These are phyloP conservation scores for Serendipita sp. DNA, from an alignment of 768 basidiomycete genomes.

Conservation along the genomic window DNA sequence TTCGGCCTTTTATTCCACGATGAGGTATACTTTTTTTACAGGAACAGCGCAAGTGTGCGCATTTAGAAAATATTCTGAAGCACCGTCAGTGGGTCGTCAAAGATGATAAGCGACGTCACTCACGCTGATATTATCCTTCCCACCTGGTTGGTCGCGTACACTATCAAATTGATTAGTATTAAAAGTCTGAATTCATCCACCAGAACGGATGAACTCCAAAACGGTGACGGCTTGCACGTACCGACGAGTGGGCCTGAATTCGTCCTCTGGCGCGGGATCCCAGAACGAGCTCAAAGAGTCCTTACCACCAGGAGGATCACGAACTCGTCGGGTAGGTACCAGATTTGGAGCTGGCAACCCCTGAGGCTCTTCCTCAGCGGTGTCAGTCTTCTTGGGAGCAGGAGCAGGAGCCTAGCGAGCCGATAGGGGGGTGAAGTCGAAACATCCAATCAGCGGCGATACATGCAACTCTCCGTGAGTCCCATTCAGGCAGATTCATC, in stretches of 20 bases:
- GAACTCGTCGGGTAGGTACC: conserved; percentile 38
- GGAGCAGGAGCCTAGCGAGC: background rate
- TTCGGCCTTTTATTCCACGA: too few species aligned
- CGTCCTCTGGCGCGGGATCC: background rate
- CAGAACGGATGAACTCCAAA: background rate
- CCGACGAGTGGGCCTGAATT: conserved; percentile 5
- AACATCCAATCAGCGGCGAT: too few species aligned
- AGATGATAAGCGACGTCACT: background rate
- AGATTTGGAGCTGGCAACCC: background rate
- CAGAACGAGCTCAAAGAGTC: conserved; percentile 2
- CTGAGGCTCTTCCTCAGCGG: background rate
- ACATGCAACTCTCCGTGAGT: background rate
- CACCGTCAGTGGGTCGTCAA: too few species aligned
- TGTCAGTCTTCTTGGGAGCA: conserved; percentile 2
- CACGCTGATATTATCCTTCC: conserved; percentile 3
- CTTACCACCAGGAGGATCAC: conserved; percentile 36
- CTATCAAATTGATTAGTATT: background rate
- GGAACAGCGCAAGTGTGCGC: too few species aligned
- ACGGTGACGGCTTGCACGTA: background rate
- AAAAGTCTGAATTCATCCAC: background rate
- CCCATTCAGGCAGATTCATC: background rate
- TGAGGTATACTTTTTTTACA: too few species aligned
- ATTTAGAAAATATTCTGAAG: too few species aligned
- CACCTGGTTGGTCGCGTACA: conserved; percentile 2
- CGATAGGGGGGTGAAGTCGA: background rate